Base-by-base conservation (phyloP, 306 rosid species). In the Casuarina cunninghamiana region DNA sequence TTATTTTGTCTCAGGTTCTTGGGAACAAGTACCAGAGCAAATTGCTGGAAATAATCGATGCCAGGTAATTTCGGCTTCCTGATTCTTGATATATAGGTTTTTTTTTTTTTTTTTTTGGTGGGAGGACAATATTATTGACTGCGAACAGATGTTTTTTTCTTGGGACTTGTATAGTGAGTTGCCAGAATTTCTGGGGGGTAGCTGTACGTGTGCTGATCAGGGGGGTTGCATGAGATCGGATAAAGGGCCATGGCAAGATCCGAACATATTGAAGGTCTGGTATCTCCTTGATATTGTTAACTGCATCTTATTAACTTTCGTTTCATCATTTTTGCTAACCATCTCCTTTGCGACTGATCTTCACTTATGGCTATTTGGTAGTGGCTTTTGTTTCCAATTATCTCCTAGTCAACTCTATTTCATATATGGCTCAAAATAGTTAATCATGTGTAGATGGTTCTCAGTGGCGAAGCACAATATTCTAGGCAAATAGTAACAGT, bases 201-300 rank as follows among this genome's bases (percentile, higher is more conserved):
- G 44, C 77, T 94, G 98, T 80, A 89, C 87, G 68, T 94, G 98
- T 83, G 79, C 82, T 53, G 89, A 88, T 58, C 87, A 86, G 75
- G 96, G 92, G 41, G 95, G 97, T 69, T 94, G 98, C 75, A 89
- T 88, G 97, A 83, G 83, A 78, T 92, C 97, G 49, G 94, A 94
- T 81, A 92, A 89, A 78, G 98, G 98, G 73, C 98, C 98, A 19
- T 94, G 98, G 98, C 88, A 84, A 57, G 96, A 94, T 75, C 91
- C 94, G 39, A 77, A 85, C 63, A 85, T 94, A 84, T 77, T 94
- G 58, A 85, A 92, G 98, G 98, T 94, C 81, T 67, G 72, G 41
- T 49, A 78, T 77, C 42, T 63, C 75, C 55, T 39, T 72, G 63
- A 57, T 73, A 32, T 46, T 51, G 58, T 71, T 67, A 35, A 73